Base-by-base conservation (phyloP, 2,329 filamentous ascomycete species). In the Sarocladium kiliense region DNA sequence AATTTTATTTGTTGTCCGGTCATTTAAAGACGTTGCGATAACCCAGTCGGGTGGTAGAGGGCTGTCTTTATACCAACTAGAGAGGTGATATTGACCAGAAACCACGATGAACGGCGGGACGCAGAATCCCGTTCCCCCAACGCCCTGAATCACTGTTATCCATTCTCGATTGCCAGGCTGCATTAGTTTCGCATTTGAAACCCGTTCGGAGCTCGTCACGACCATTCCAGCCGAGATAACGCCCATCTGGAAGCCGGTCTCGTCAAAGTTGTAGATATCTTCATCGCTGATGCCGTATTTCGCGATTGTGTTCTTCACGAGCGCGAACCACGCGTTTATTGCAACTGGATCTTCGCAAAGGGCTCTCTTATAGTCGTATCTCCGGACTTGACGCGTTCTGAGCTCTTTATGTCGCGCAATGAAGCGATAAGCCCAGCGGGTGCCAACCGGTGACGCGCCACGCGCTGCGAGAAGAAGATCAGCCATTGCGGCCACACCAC, bases 41-140 rank as follows among this genome's bases (percentile, higher is more conserved):
- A 58, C 55, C 64, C 51, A 71, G 49, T 70, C 39, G 21, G 49
- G 18, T 41, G 57, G 63, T 37, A 70, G 57, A 55, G 49, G n/a
- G n/a, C n/a, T n/a, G n/a, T n/a, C n/a, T n/a, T n/a, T n/a, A n/a
- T n/a, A n/a, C n/a, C n/a, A n/a, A n/a, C n/a, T n/a, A n/a, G n/a
- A n/a, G n/a, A n/a, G n/a, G n/a, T n/a, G n/a, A n/a, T n/a, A n/a
- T n/a, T n/a, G n/a, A n/a, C n/a, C n/a, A n/a, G n/a, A n/a, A n/a
- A n/a, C n/a, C n/a, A n/a, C n/a, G n/a, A n/a, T 57, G 9, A 34
- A 7, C 30, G 14, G 30, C 16, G 9, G 9, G 19, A 42, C 7
- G 18, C 10, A 18, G 9, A 18, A 42, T 42, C 7, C 18, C 18
- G 39, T n/a, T n/a, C n/a, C n/a, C n/a, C n/a, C n/a, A n/a, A n/a